Base-by-base conservation (phyloP, 352 stramenopile genomes). In the Aphanomyces euteiches region DNA sequence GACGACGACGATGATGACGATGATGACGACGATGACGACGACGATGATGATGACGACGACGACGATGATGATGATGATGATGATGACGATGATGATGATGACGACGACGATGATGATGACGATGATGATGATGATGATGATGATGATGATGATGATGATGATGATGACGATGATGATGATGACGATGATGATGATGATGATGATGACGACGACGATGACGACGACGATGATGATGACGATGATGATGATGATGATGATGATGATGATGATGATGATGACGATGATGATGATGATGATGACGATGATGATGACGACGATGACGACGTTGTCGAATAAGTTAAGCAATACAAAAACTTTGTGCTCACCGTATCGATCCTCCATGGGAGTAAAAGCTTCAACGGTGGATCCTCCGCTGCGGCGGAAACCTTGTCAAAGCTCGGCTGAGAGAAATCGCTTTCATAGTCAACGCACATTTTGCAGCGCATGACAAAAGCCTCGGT, bases 61-160 rank as follows among this genome's bases (percentile, higher is more conserved):
- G 65, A 74, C 17, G 75, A 78, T 43, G 65, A 72, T 15, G 69
- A 74, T 19, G 66, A 78, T n/a, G 61, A 74, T 13, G 75, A 70
- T 5, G 56, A 77, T 13, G 53, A 53, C 36, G 45, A 45, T 39
- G 28, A 53, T 36, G 48, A 15, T 15, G 48, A 19, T n/a, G 48
- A 15, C 8, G 17, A 57, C 19, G 48, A 7, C 15, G 12, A 36
- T 6, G 7, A 61, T 7, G 54, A 61, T 17, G 17, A 61, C 19
- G 15, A 41, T 37, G 13, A 61, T 10, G 13, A 40, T 61, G 54
- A n/a, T 37, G 54, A 61, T 36, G 54, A 61, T 12, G 54, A 61
- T 40, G 54, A 36, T 37, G 54, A n/a, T 8, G 7, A 40, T 7
- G 19, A 61, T 36, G 19, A 61, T 40, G 54, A 61, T 12, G 36